Conservation (phyloP, 1,284 basidiomycete species). For the Moesziomyces globuligerus region DNA sequence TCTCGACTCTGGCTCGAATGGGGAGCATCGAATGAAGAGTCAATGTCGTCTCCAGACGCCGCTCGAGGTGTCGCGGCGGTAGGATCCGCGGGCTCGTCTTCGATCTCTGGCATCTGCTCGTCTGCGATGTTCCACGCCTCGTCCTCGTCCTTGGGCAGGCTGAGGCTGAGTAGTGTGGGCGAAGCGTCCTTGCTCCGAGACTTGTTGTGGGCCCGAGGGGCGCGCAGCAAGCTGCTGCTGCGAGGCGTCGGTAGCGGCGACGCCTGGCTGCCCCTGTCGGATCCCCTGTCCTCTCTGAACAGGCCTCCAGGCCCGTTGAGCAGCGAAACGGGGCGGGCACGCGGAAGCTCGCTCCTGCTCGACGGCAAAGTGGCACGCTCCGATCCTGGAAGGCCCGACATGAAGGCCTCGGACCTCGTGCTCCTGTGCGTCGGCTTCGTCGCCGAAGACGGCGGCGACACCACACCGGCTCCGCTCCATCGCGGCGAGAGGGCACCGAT, state of each 20-base stretch:
- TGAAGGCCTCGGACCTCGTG: conserved; percentile 29
- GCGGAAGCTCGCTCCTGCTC: conserved; percentile 29
- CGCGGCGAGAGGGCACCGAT: conserved; percentile 15
- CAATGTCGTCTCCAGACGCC: conserved; percentile 4
- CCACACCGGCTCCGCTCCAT: neutral
- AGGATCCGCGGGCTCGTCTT: conserved; percentile 18
- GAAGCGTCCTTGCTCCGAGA: conserved; percentile 14
- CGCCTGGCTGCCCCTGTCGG: conserved; percentile 21
- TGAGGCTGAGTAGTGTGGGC: conserved; percentile 35
- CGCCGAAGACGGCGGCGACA: conserved; percentile 2
- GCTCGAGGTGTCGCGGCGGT: neutral
- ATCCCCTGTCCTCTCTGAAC: conserved; percentile 23
- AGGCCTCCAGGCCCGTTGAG: conserved; percentile 40
- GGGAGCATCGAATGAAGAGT: conserved; percentile 5
- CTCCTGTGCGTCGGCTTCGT: conserved; percentile 26
- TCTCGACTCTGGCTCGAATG: conserved; percentile 8
- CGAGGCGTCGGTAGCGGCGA: conserved; percentile 34
- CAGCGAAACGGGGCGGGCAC: conserved; percentile 38
- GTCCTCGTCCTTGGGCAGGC: conserved; percentile 33
- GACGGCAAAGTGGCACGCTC: conserved; percentile 18
- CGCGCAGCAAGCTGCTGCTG: conserved; percentile 34
- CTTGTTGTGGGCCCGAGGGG: conserved; percentile 7
- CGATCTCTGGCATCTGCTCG: conserved; percentile 43
- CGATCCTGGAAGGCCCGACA: conserved; percentile 21
- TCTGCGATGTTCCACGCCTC: conserved; percentile 47